Base-by-base conservation (phyloP, 495 filamentous ascomycete genomes). In the Podospora bellae-mahoneyi region DNA sequence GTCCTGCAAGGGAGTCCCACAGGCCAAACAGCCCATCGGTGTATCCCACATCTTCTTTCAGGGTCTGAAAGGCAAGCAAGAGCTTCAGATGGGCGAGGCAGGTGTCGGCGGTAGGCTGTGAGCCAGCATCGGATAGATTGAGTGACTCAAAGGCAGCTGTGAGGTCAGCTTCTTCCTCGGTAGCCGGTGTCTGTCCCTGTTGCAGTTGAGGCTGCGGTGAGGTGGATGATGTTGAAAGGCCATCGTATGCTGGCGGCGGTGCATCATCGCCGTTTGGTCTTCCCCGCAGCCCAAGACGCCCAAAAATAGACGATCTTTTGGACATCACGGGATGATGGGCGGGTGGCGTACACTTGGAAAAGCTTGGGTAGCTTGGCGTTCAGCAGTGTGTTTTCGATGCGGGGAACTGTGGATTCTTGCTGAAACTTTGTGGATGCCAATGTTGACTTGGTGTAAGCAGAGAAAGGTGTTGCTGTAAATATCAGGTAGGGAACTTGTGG, bases 21-120 rank as follows among this genome's bases (percentile, higher is more conserved):
- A 94, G 81, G 5, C 85, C 86, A 75, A 87, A 93, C 5, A 92
- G 78, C 2, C 87, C 86, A 70, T 91, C 87, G 5, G 77, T 84
- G 55, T 84, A 88, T 2, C 85, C 84, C 32, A 92, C 76, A 15
- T 85, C 82, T 67, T 93, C 86, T 64, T 89, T 89, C 66, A 96
- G 76, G 57, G 81, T 81, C 69, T 90, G 82, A 68, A 96, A 86
- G 19, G 87, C 85, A 64, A 87, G 86, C 10, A 96, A 84, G 9
- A 96, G 80, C 77, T 91, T 92, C 5, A 96, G 82, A 76, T 96
- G 92, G 7, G 86, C 89, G 13, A 92, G 83, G 71, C 90, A 92
- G 13, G 79, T 78, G 59, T 84, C 79, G 20, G 69, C 66, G 18
- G 71, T 78, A 16, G 82, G 71, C 1, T 73, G 57, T 6, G 69